Evolutionary conservation across 2,329 filamentous ascomycete species (phyloP).

Genomic region (Nothomitra cinnamomea): DNA sequence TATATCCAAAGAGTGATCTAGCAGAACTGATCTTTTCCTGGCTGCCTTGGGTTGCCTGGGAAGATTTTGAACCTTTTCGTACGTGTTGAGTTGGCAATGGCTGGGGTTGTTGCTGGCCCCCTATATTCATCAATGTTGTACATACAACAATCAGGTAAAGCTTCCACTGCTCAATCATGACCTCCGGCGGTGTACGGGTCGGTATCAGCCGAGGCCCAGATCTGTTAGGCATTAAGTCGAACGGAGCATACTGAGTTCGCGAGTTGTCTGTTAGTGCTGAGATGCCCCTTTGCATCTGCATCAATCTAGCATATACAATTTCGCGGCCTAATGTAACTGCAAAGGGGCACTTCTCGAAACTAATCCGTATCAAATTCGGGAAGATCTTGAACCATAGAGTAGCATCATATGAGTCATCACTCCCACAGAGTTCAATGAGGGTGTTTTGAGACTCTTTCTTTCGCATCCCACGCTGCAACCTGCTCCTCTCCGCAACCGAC

Average conservation of each 20-base stretch:
- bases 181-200: conserved; percentile 53
- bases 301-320: conserved; percentile 76
- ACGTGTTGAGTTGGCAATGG: conserved; percentile 52
- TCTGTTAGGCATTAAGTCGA: conserved; percentile 42
- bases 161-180: conserved; percentile 95
- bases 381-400: conserved; percentile 98
- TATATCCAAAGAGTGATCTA: conserved; percentile 72
- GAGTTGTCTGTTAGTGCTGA: conserved; percentile 59
- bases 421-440: conserved; percentile 84
- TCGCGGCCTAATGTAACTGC: conserved; percentile 82
- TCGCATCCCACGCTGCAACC: conserved; percentile 76
- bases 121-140: conserved; percentile 77
- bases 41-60: conserved; percentile 30
- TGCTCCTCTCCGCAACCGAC: conserved; percentile 80
- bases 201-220: conserved; percentile 31
- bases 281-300: conserved; percentile 84
- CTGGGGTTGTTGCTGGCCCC: conserved; percentile 41
- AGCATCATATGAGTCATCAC: conserved; percentile 85
- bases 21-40: conserved; percentile 70
- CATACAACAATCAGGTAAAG: conserved; percentile 94
- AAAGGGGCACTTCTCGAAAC: conserved; percentile 79
- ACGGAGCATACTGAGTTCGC: conserved; percentile 33
- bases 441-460: conserved; percentile 72
- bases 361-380: conserved; percentile 80
- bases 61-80: conserved; percentile 62